Evolutionary conservation across 1,284 basidiomycete genomes (phyloP).

Genomic region (Sporisorium iseilematis-ciliati): DNA sequence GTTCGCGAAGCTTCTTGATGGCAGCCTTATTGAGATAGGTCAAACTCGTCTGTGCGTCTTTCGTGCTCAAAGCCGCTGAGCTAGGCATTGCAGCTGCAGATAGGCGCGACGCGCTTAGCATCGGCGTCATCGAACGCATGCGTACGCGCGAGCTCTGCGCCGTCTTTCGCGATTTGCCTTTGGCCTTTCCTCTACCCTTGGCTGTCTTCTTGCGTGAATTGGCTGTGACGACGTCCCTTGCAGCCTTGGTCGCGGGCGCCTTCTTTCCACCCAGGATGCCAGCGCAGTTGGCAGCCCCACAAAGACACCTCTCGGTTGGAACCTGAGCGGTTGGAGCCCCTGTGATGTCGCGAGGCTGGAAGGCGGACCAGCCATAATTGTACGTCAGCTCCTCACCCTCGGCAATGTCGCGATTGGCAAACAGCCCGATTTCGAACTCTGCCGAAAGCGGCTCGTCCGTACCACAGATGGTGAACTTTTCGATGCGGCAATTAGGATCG

Average conservation of each 20-base stretch:
- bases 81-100: constrained; percentile 31
- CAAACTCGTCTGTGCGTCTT: constrained; percentile 19
- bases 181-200: constrained; percentile 32
- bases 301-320: constrained; percentile 47
- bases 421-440: constrained; percentile 65
- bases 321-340: constrained; percentile 39
- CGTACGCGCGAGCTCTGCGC: constrained; percentile 13
- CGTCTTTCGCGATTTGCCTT: constrained; percentile 17
- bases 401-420: constrained; percentile 61
- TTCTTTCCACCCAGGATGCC: constrained; percentile 62
- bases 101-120: constrained; percentile 22
- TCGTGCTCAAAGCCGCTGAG: constrained; percentile 9
- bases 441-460: constrained; percentile 57
- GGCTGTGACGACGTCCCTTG: not conserved
- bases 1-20: constrained; percentile 27
- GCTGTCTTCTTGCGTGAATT: constrained; percentile 40
- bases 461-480: constrained; percentile 66
- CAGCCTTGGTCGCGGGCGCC: constrained; percentile 18
- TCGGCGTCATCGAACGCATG: constrained; percentile 31
- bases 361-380: constrained; percentile 65
- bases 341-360: constrained; percentile 54
- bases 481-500: constrained; percentile 64
- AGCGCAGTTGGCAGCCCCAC: constrained; percentile 58
- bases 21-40: constrained; percentile 21
- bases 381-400: constrained; percentile 66